Conservation (phyloP, 2,329 filamentous ascomycete genomes). For the Colletotrichum gloeosporioides region DNA sequence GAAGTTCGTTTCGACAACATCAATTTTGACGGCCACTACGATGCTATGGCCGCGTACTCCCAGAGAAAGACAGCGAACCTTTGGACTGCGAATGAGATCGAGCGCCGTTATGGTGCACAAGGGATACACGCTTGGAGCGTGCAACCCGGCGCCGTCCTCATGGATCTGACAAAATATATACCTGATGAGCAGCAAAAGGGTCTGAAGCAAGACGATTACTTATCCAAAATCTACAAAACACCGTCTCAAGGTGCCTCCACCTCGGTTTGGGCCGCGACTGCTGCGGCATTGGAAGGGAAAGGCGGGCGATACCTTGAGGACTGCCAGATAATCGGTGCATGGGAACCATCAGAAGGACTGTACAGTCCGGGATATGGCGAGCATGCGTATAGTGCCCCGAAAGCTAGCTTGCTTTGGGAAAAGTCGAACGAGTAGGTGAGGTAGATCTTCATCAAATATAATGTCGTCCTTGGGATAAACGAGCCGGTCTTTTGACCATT, state of each 20-base stretch:
- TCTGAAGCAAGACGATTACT: not conserved
- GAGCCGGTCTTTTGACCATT: not conserved
- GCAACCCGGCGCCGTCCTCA: conserved; percentile 43
- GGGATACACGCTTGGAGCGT: conserved; percentile 49
- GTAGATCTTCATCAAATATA: not conserved
- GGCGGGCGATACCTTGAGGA: conserved; percentile 53
- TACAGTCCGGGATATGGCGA: not conserved
- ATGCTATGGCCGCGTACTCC: conserved; percentile 44
- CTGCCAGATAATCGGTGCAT: conserved; percentile 34
- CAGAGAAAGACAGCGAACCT: conserved; percentile 57
- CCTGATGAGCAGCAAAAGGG: not conserved
- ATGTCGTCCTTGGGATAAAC: not conserved
- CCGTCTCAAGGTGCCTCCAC: conserved; percentile 51
- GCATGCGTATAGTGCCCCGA: not conserved
- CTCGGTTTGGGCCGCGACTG: conserved; percentile 46
- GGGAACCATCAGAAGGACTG: not conserved
- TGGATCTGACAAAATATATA: not conserved
- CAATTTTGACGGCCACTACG: conserved; percentile 28
- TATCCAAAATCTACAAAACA: not conserved
- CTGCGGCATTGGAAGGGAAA: conserved; percentile 44
- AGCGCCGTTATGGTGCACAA: conserved; percentile 47
- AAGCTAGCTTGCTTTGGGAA: not conserved
- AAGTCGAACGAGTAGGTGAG: not conserved
- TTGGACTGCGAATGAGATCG: conserved; percentile 55
- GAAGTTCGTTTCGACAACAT: conserved; percentile 39